A percentile compares a stretch with the other conserved stretches of the same genome.
Evolutionary conservation across 2,329 filamentous ascomycete species (phyloP).

Genomic region (Pseudogymnoascus sp.): DNA sequence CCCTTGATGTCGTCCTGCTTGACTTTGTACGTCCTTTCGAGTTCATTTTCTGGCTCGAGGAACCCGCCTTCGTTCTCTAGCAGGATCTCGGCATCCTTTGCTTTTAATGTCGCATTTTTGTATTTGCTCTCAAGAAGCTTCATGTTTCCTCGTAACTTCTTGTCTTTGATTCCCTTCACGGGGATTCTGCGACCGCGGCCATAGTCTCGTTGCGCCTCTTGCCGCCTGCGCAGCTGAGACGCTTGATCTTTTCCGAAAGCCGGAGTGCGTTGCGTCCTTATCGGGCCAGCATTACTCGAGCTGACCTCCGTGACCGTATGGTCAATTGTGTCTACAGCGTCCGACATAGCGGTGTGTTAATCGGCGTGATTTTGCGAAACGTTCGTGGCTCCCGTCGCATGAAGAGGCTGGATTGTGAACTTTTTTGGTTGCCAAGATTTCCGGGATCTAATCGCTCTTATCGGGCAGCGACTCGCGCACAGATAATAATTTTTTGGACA

Average conservation of each 20-base stretch:
- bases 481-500: slow-evolving; percentile 11
- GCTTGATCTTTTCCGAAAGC: slow-evolving; percentile 31
- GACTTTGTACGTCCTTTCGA: slow-evolving; percentile 89
- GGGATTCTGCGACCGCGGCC: slow-evolving; percentile 74
- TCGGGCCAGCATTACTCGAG: slow-evolving; percentile 46
- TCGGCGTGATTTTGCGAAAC: not conserved
- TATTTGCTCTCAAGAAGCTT: slow-evolving; percentile 74
- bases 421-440: slow-evolving; percentile 11
- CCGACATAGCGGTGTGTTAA: slow-evolving; percentile 14
- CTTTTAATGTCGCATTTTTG: slow-evolving; percentile 69
- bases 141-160: slow-evolving; percentile 78
- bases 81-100: slow-evolving; percentile 92
- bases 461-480: slow-evolving; percentile 9
- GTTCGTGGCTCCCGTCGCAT: not conserved
- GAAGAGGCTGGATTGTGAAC: slow-evolving; percentile 10
- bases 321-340: slow-evolving; percentile 15
- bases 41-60: slow-evolving; percentile 76
- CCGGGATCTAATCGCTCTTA: slow-evolving; percentile 10
- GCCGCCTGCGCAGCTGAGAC: slow-evolving; percentile 38
- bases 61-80: slow-evolving; percentile 81
- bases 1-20: slow-evolving; percentile 76
- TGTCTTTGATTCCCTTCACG: slow-evolving; percentile 70
- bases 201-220: slow-evolving; percentile 66
- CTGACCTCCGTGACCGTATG: slow-evolving; percentile 14
- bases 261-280: slow-evolving; percentile 43